Evolutionary conservation across 2,329 filamentous ascomycete species (phyloP).

Genomic region (Beauveria caledonica): DNA sequence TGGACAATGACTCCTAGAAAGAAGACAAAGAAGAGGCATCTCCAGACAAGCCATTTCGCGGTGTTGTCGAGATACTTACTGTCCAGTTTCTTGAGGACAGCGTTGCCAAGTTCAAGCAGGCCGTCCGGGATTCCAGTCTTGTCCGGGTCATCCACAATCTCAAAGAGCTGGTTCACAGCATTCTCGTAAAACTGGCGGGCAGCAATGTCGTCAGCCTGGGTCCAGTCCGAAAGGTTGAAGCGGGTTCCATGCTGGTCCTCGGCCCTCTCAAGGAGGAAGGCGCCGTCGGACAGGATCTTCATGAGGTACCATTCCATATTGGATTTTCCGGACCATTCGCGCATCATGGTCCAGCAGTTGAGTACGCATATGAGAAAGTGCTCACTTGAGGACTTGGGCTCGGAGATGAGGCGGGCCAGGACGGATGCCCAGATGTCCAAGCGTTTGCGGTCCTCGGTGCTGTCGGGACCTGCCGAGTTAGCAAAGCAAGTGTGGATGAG

Average conservation of each 20-base stretch:
- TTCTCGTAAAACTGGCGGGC: constrained; percentile 83
- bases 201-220: constrained; percentile 70
- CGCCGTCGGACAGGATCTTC: constrained; percentile 87
- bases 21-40: constrained; percentile 89
- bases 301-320: constrained; percentile 93
- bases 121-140: constrained; percentile 79
- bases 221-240: constrained; percentile 64
- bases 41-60: constrained; percentile 75
- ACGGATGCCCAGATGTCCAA: constrained; percentile 83
- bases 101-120: constrained; percentile 74
- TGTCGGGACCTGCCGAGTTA: constrained; percentile 73
- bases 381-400: constrained; percentile 68
- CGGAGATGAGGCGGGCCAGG: constrained; percentile 73
- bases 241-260: constrained; percentile 68
- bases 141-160: constrained; percentile 77
- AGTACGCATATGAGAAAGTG: constrained; percentile 77
- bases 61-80: constrained; percentile 64
- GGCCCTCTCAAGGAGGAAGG: constrained; percentile 79
- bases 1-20: constrained; percentile 76
- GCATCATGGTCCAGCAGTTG: constrained; percentile 78
- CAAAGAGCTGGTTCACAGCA: constrained; percentile 73
- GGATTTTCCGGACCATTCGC: constrained; percentile 80
- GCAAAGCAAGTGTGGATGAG: constrained; percentile 86
- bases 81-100: constrained; percentile 71
- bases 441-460: constrained; percentile 68